Percentiles rank a stretch among this genome's conserved stretches.
phyloP scores from a whole-genome alignment of 352 stramenopile genomes.

The Phytophthora pini region DNA sequence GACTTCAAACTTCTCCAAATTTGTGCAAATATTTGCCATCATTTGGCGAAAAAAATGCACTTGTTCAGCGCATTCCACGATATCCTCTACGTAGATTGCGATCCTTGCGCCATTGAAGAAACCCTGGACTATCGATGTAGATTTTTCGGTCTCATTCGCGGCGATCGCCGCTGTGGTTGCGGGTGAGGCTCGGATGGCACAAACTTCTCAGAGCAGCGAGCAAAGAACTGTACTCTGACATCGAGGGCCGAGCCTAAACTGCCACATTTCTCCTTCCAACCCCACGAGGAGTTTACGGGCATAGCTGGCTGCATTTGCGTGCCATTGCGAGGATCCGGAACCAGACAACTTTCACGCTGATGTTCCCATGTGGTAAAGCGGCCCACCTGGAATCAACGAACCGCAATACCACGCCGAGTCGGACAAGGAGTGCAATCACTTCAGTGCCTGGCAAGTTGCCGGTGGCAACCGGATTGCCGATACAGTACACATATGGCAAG shows the following conservation, averaged over 20 bases:
- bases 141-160: slow-evolving; percentile 17
- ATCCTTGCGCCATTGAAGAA: slow-evolving; percentile 3
- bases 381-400: slow-evolving; percentile 21
- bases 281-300: slow-evolving; percentile 1
- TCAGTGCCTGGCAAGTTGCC: background rate
- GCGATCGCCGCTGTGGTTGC: background rate
- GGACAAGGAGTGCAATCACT: slow-evolving; percentile 16
- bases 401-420: slow-evolving; percentile 10
- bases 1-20: too few species aligned
- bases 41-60: background rate
- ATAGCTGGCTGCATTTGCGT: background rate
- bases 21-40: too few species aligned
- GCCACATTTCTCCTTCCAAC: background rate
- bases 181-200: background rate
- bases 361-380: slow-evolving; percentile 7
- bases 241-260: too few species aligned
- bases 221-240: slow-evolving; percentile 9
- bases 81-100: background rate
- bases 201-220: background rate
- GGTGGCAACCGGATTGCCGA: background rate
- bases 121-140: slow-evolving; percentile 20
- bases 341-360: slow-evolving; percentile 5
- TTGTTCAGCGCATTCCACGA: background rate
- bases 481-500: background rate
- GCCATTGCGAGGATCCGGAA: slow-evolving; percentile 2